phyloP scores from a whole-genome alignment of 805 yeast species.

The Metschnikowia matae region DNA sequence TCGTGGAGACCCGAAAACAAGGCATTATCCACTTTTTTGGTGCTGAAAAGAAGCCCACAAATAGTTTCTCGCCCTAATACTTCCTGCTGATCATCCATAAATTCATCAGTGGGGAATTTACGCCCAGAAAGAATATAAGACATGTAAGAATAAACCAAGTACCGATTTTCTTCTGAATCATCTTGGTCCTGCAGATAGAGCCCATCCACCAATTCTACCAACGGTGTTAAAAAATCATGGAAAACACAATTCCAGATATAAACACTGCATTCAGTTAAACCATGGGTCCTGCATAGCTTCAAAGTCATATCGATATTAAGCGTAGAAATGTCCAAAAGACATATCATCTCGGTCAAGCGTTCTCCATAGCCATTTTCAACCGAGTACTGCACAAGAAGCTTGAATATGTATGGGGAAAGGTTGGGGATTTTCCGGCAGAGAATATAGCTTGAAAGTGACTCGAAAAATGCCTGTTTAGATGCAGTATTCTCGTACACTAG shows the following conservation, averaged over 20 bases:
- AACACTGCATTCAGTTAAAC: slow-evolving; percentile 57
- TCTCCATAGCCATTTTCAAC: slow-evolving; percentile 39
- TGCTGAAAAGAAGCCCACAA: slow-evolving; percentile 33
- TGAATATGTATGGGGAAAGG: slow-evolving; percentile 63
- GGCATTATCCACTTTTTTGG: slow-evolving; percentile 16
- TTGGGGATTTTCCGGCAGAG: slow-evolving; percentile 40
- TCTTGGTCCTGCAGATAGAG: slow-evolving; percentile 2
- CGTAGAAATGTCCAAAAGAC: slow-evolving; percentile 60
- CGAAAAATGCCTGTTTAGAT: slow-evolving; percentile 43
- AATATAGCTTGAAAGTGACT: slow-evolving; percentile 49
- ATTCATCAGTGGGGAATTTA: slow-evolving; percentile 69
- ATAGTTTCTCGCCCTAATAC: slow-evolving; percentile 8
- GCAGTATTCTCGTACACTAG: slow-evolving; percentile 25
- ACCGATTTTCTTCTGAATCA: slow-evolving; percentile 4
- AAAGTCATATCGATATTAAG: slow-evolving; percentile 79
- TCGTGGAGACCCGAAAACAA: not conserved
- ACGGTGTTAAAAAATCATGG: slow-evolving; percentile 68
- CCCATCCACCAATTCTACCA: slow-evolving; percentile 48
- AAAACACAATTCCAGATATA: slow-evolving; percentile 72
- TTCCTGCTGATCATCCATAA: slow-evolving; percentile 29
- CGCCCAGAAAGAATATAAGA: slow-evolving; percentile 71
- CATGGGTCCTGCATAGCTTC: slow-evolving; percentile 51
- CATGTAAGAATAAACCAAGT: slow-evolving; percentile 50
- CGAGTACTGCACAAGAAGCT: slow-evolving; percentile 54
- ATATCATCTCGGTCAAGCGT: slow-evolving; percentile 61